Evolutionary conservation across 2,329 filamentous ascomycete species (phyloP).

Genomic region (Colletotrichum karsti): DNA sequence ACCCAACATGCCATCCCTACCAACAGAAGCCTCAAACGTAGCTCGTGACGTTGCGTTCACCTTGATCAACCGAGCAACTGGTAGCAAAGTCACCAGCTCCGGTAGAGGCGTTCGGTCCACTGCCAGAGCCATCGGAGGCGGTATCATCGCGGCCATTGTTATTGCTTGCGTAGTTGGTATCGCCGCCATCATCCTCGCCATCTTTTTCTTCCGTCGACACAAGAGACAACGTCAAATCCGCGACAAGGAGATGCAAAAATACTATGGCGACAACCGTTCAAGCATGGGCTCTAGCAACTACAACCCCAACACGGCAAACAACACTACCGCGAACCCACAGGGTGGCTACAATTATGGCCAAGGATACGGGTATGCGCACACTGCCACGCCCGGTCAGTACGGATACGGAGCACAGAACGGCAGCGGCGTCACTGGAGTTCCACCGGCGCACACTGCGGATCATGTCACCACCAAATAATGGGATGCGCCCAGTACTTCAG

Average conservation of each 20-base stretch:
- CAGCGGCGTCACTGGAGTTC: background rate
- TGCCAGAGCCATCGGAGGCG: background rate
- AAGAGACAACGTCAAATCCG: background rate
- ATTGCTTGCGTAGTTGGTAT: background rate
- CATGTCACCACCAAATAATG: conserved; percentile 1
- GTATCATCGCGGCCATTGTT: conserved; percentile 21
- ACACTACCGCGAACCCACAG: background rate
- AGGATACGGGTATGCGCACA: conserved; percentile 18
- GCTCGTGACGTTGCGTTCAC: background rate
- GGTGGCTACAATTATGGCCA: conserved; percentile 8
- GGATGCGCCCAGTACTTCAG: no score
- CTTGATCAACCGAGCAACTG: background rate
- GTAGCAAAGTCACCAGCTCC: background rate
- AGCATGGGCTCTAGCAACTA: conserved; percentile 9
- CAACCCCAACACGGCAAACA: background rate
- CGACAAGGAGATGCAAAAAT: conserved; percentile 20
- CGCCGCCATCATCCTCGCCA: background rate
- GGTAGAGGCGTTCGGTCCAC: background rate
- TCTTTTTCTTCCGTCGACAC: conserved; percentile 2
- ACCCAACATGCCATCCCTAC: conserved; percentile 10
- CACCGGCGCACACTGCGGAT: conserved; percentile 1
- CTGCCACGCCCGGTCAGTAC: conserved; percentile 1
- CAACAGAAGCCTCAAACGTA: background rate
- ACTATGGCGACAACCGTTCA: conserved; percentile 20
- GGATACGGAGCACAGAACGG: conserved; percentile 1